phyloP scores from a whole-genome alignment of 2,329 filamentous ascomycete species.

The Chrysosporium keratinophilum region DNA sequence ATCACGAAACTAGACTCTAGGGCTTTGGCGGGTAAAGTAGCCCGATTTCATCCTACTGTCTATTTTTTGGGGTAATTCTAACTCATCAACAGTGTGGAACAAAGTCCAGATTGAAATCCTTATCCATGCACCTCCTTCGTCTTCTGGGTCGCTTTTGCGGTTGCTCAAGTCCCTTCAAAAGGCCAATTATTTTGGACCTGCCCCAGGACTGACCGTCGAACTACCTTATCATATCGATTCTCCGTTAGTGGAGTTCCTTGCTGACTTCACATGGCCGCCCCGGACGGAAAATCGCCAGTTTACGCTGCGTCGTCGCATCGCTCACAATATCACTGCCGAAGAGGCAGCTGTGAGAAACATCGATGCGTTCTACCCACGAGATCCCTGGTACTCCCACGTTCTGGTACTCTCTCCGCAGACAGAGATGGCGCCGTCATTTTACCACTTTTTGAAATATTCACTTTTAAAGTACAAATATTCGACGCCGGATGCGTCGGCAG shows the following conservation, averaged over 20 bases:
- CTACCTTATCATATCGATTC: conserved; percentile 61
- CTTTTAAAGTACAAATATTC: conserved; percentile 72
- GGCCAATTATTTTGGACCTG: conserved; percentile 62
- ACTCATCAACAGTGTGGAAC: conserved; percentile 56
- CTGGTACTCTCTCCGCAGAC: conserved; percentile 73
- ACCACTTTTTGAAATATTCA: conserved; percentile 72
- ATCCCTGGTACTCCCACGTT: conserved; percentile 57
- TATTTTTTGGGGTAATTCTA: conserved; percentile 6
- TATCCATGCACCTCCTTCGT: conserved; percentile 60
- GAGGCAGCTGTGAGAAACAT: conserved; percentile 66
- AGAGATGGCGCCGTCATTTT: conserved; percentile 71
- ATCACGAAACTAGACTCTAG: conserved; percentile 64
- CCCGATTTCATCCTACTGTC: background rate
- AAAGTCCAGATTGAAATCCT: conserved; percentile 69
- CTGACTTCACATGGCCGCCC: conserved; percentile 59
- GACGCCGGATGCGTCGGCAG: conserved; percentile 33
- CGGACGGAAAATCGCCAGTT: conserved; percentile 41
- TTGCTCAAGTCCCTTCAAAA: conserved; percentile 63
- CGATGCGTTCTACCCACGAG: conserved; percentile 75
- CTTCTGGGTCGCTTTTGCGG: conserved; percentile 64
- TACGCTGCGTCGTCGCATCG: conserved; percentile 64
- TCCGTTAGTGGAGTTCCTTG: conserved; percentile 52
- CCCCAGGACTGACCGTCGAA: conserved; percentile 74
- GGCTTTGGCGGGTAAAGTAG: conserved; percentile 52
- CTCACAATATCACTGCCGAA: conserved; percentile 50